Percentiles rank a stretch among this genome's conserved stretches.
Conservation (phyloP, 768 basidiomycete genomes). For the Lactifluus piperatus region DNA sequence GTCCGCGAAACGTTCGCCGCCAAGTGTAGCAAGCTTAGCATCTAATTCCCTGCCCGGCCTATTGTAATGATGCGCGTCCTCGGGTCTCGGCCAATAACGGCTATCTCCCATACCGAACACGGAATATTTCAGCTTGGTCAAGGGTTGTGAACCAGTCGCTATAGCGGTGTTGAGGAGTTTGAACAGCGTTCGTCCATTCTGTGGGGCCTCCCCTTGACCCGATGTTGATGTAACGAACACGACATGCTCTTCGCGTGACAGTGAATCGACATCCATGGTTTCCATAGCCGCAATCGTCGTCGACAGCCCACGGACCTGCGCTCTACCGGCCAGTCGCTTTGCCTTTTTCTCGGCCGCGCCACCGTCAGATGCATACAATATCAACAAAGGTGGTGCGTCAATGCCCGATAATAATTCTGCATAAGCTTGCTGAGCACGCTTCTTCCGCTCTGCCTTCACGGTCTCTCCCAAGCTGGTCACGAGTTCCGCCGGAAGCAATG, state of each 20-base stretch:
- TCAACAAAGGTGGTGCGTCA: constrained; percentile 80
- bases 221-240: constrained; percentile 87
- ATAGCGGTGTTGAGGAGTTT: constrained; percentile 70
- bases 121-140: constrained; percentile 60
- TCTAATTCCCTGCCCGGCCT: constrained; percentile 91
- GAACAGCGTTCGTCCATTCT: constrained; percentile 87
- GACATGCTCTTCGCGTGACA: constrained; percentile 58
- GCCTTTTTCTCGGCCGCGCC: constrained; percentile 93
- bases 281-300: constrained; percentile 73
- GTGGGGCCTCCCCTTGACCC: constrained; percentile 97
- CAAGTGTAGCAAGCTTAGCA: constrained; percentile 65
- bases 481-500: constrained; percentile 72
- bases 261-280: constrained; percentile 63
- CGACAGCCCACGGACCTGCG: constrained; percentile 75
- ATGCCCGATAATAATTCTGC: constrained; percentile 74
- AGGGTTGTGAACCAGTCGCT: constrained; percentile 47
- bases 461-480: constrained; percentile 79
- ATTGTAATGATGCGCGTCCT: constrained; percentile 97
- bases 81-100: constrained; percentile 98
- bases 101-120: constrained; percentile 97
- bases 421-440: constrained; percentile 76
- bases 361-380: constrained; percentile 93
- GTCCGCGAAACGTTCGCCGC: constrained; percentile 62
- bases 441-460: constrained; percentile 74
- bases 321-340: constrained; percentile 79